Base-by-base conservation (phyloP, 2,329 filamentous ascomycete species). In the Thielaviopsis populi region DNA sequence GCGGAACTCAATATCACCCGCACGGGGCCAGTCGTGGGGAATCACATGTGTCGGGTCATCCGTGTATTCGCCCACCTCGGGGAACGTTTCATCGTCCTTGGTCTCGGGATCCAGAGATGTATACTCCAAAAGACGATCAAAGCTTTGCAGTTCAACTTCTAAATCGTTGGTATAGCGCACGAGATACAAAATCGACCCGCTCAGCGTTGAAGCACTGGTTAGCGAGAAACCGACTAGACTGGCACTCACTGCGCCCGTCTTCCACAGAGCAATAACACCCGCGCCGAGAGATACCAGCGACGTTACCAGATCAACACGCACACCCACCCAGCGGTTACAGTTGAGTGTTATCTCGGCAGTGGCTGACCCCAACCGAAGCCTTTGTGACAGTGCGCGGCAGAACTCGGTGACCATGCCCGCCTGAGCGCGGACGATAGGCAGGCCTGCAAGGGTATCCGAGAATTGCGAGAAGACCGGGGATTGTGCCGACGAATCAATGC, bases 201-300 rank as follows among this genome's bases (percentile, higher is more conserved):
- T 77, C 2, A 79, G 69, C 1, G 73, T 75, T 7, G 75, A 75
- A 6, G 77, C 77, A 66, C 77, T 78, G 1, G 74, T 74, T 30
- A 79, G 70, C n/a, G 77, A 79, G 67, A 80, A 78, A 3, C 77
- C 77, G 5, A 79, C 76, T 11, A 78, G 69, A 3, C 77, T 76
- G 27, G 76, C 74, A 17, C 75, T 71, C 1, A 77, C 71, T 0
- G 70, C 68, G 41, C 71, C 72, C 17, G 73, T 71, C 67, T 75
- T 72, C 15, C 70, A 71, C 17, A 76, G 71, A 1, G 77, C 77
- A 53, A 79, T 74, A 24, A 72, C 69, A 17, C 76, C 77, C 0
- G 76, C 77, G 22, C 72, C 71, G 2, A 76, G 71, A 13, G 74
- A 75, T 13, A 78, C 74, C 0, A 77, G 67, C 1, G 76, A 75